phyloP scores from a whole-genome alignment of 2,329 filamentous ascomycete genomes.

The Apiospora koreana region DNA sequence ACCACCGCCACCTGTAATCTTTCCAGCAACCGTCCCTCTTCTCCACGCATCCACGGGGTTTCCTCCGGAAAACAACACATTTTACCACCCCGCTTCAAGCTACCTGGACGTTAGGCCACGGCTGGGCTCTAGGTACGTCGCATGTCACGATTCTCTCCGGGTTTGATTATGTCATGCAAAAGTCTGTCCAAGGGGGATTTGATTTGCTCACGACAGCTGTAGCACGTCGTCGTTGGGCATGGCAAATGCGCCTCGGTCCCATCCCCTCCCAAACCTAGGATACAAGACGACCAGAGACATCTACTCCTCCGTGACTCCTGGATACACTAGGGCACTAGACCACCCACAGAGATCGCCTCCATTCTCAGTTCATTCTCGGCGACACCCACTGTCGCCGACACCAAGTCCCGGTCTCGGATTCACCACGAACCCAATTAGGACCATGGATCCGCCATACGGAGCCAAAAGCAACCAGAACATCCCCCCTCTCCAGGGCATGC shows the following conservation, averaged over 20 bases:
- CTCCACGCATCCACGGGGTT: constrained; percentile 50
- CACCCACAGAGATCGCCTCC: constrained; percentile 53
- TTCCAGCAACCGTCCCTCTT: constrained; percentile 44
- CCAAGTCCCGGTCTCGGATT: constrained; percentile 50
- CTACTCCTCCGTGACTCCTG: constrained; percentile 53
- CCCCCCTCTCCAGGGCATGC: constrained; percentile 53
- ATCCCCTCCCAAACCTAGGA: constrained; percentile 53
- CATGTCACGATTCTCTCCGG: not conserved
- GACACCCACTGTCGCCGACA: constrained; percentile 55
- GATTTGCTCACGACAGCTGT: constrained; percentile 35
- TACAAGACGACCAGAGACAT: constrained; percentile 52
- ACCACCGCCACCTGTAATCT: constrained; percentile 52
- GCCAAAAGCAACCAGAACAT: constrained; percentile 44
- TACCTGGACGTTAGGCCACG: constrained; percentile 56
- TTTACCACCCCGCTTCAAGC: constrained; percentile 47
- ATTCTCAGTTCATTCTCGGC: constrained; percentile 48
- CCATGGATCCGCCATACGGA: constrained; percentile 51
- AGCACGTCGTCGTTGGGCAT: constrained; percentile 55
- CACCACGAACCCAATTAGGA: constrained; percentile 40
- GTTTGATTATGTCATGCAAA: constrained; percentile 21
- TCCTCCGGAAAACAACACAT: constrained; percentile 49
- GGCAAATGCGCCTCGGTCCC: constrained; percentile 57
- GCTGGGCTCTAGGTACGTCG: constrained; percentile 56
- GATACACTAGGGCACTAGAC: constrained; percentile 47
- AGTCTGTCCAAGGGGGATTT: constrained; percentile 18